A percentile compares a stretch with the other conserved stretches of the same genome.
Evolutionary conservation across 495 filamentous ascomycete genomes (phyloP).

Genomic region (Xylaria intraflava): DNA sequence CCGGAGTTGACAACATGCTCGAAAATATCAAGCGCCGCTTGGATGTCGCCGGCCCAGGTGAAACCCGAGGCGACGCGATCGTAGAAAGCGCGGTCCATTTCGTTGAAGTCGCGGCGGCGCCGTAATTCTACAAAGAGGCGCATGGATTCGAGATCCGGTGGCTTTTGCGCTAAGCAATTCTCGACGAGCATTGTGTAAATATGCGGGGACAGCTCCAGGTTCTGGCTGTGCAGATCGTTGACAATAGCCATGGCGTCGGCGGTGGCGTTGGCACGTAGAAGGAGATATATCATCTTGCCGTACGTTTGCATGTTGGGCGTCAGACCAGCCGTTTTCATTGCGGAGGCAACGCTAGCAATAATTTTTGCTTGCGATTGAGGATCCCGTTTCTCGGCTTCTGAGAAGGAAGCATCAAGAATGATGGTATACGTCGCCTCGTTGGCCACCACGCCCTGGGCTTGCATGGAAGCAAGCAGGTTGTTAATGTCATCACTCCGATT

Average conservation of each 20-base stretch:
- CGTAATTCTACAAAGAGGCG: conserved; percentile 46
- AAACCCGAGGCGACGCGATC: conserved; percentile 63
- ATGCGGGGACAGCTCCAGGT: conserved; percentile 47
- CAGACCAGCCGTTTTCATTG: conserved; percentile 50
- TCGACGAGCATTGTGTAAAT: conserved; percentile 67
- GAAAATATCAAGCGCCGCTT: conserved; percentile 47
- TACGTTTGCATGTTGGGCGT: conserved; percentile 51
- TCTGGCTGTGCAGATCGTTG: conserved; percentile 47
- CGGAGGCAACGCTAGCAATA: conserved; percentile 38
- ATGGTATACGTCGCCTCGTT: conserved; percentile 40
- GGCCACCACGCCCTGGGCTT: conserved; percentile 21
- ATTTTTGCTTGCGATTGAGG: conserved; percentile 26
- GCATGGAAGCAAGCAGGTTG: conserved; percentile 39
- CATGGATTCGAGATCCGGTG: conserved; percentile 53
- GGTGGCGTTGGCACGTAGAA: conserved; percentile 32
- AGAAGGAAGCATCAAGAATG: conserved; percentile 35
- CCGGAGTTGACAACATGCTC: conserved; percentile 35
- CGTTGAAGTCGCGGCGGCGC: conserved; percentile 25
- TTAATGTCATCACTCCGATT: conserved; percentile 29
- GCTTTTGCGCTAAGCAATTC: conserved; percentile 53
- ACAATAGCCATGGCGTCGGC: conserved; percentile 53
- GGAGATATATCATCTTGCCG: conserved; percentile 56
- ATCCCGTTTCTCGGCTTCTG: conserved; percentile 9
- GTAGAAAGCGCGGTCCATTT: conserved; percentile 57
- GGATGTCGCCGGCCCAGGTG: conserved; percentile 39